These are phyloP conservation scores for Talaromyces piceae DNA, from an alignment of 2,329 filamentous ascomycete genomes.

Conservation along the genomic window DNA sequence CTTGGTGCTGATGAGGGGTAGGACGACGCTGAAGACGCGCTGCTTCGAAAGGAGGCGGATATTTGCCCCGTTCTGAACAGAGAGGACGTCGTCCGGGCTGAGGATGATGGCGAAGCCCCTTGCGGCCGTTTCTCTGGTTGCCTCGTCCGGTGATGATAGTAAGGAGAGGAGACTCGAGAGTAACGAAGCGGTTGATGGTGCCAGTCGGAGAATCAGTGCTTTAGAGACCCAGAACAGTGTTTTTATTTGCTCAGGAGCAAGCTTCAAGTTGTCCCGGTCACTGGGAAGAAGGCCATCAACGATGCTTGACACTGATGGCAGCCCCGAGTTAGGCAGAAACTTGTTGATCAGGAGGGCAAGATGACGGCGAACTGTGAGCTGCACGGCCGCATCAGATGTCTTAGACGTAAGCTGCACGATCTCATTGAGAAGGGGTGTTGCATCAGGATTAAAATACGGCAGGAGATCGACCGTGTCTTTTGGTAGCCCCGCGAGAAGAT, in stretches of 20 bases:
- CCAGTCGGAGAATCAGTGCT: slow-evolving; percentile 50
- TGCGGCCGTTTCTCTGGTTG: slow-evolving; percentile 45
- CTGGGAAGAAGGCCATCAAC: slow-evolving; percentile 25
- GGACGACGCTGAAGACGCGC: slow-evolving; percentile 53
- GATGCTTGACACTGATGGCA: slow-evolving; percentile 24
- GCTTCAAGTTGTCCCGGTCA: slow-evolving; percentile 14
- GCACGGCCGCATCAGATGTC: slow-evolving; percentile 27
- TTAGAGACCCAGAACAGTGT: slow-evolving; percentile 56
- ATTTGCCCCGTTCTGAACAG: slow-evolving; percentile 52
- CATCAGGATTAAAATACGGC: slow-evolving; percentile 20
- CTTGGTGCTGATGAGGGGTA: slow-evolving; percentile 48
- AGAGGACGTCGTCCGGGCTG: slow-evolving; percentile 54
- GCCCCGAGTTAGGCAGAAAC: slow-evolving; percentile 29
- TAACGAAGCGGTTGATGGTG: slow-evolving; percentile 43
- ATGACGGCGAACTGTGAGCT: slow-evolving; percentile 36
- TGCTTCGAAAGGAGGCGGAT: slow-evolving; percentile 58
- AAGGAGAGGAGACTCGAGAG: slow-evolving; percentile 43
- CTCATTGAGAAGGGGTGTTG: slow-evolving; percentile 30
- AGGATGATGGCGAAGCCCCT: slow-evolving; percentile 54
- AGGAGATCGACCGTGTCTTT: slow-evolving; percentile 26
- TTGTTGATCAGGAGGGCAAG: slow-evolving; percentile 36
- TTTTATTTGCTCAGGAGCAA: slow-evolving; percentile 39
- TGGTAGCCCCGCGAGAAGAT: slow-evolving; percentile 48
- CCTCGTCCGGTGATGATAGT: slow-evolving; percentile 37
- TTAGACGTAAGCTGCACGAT: slow-evolving; percentile 26